phyloP scores from a whole-genome alignment of 257 asterid species.

The Plantago ovata region DNA sequence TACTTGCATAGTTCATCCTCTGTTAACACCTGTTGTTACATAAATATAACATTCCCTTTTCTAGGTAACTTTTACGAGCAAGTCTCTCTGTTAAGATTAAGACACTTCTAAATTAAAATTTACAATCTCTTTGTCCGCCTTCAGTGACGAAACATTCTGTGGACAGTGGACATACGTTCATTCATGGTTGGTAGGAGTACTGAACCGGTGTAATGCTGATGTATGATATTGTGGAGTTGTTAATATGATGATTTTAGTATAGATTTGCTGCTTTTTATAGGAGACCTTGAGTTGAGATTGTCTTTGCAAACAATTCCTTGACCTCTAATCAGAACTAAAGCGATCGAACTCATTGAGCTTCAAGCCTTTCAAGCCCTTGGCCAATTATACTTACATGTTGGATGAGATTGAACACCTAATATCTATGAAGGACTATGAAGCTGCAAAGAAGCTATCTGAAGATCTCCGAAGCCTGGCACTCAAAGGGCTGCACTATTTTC shows the following conservation, averaged over 20 bases:
- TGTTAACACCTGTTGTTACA: not conserved
- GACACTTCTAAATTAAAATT: not conserved
- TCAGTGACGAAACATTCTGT: too few relatives aligned
- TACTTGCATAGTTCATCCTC: not conserved
- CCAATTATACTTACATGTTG: slow-evolving; percentile 41
- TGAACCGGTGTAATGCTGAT: too few relatives aligned
- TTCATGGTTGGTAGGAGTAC: too few relatives aligned
- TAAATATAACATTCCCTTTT: slow-evolving; percentile 7
- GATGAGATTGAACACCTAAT: slow-evolving; percentile 62
- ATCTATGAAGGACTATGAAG: slow-evolving; percentile 49
- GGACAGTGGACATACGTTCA: too few relatives aligned
- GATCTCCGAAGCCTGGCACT: slow-evolving; percentile 78
- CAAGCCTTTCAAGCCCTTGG: slow-evolving; percentile 89
- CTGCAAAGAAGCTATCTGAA: slow-evolving; percentile 69
- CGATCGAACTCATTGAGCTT: slow-evolving; percentile 53
- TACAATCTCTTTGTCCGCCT: not conserved
- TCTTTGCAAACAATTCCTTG: slow-evolving; percentile 36
- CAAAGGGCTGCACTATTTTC: slow-evolving; percentile 88
- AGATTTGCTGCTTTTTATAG: not conserved
- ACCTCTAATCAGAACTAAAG: slow-evolving; percentile 61
- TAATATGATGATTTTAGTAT: too few relatives aligned
- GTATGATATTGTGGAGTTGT: too few relatives aligned
- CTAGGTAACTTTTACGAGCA: not conserved
- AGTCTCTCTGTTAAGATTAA: too few relatives aligned
- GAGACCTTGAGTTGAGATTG: too few relatives aligned